phyloP scores from a whole-genome alignment of 495 filamentous ascomycete genomes.

The Glonium stellatum region DNA sequence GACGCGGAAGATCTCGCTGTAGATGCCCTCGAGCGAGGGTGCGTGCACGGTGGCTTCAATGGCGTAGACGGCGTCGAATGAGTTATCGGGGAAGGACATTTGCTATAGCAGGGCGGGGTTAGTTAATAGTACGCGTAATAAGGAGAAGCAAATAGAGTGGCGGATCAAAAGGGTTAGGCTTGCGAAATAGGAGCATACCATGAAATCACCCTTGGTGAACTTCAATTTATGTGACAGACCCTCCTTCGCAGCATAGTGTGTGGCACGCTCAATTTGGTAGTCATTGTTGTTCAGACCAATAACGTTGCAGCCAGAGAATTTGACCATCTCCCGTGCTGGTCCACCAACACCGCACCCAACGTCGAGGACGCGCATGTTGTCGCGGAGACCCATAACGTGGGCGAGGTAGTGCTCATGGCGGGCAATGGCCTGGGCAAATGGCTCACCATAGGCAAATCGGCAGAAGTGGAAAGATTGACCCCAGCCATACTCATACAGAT shows the following conservation, averaged over 20 bases:
- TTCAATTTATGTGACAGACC: slow-evolving; percentile 73
- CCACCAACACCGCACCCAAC: slow-evolving; percentile 97
- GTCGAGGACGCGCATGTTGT: slow-evolving; percentile 85
- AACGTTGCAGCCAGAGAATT: slow-evolving; percentile 86
- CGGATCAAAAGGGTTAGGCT: no score
- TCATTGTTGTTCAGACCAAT: slow-evolving; percentile 98
- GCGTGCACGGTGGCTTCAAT: slow-evolving; percentile 98
- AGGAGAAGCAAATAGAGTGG: not conserved
- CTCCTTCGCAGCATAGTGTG: slow-evolving; percentile 73
- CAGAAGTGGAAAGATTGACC: slow-evolving; percentile 95
- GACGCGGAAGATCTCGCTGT: slow-evolving; percentile 88
- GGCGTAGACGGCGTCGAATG: slow-evolving; percentile 93
- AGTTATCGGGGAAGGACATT: slow-evolving; percentile 91
- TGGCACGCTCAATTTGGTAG: slow-evolving; percentile 96
- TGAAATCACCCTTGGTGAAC: slow-evolving; percentile 96
- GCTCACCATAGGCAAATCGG: slow-evolving; percentile 82
- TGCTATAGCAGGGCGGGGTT: slow-evolving; percentile 47
- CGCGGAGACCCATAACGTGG: slow-evolving; percentile 75
- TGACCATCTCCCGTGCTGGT: slow-evolving; percentile 93
- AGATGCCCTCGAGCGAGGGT: slow-evolving; percentile 88
- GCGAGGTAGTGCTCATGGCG: slow-evolving; percentile 98
- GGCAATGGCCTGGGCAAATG: slow-evolving; percentile 88
- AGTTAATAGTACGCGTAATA: slow-evolving; percentile 3
- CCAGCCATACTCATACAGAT: slow-evolving; percentile 98
- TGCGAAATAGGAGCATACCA: slow-evolving; percentile 48